Percentiles rank a stretch among this genome's conserved stretches.
phyloP scores from a whole-genome alignment of 345 rosid genomes.

The Boechera divaricarpa region DNA sequence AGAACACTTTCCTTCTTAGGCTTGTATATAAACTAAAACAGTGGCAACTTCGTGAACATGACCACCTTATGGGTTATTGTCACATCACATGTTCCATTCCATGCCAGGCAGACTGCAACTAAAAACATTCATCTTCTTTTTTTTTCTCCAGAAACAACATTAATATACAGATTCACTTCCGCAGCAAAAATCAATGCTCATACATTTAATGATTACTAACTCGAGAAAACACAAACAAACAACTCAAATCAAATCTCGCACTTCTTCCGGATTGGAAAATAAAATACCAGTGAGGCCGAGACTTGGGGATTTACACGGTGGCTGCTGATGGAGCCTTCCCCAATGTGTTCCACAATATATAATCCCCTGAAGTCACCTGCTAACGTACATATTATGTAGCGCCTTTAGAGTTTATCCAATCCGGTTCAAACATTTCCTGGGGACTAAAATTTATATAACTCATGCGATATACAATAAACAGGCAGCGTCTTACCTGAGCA shows the following conservation, averaged over 20 bases:
- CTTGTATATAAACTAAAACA: background rate
- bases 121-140: slow-evolving; percentile 19
- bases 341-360: slow-evolving; percentile 92
- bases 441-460: background rate
- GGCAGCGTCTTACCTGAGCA: slow-evolving; percentile 61
- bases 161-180: slow-evolving; percentile 29
- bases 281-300: background rate
- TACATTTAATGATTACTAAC: background rate
- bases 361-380: slow-evolving; percentile 86
- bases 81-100: background rate
- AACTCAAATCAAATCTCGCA: background rate
- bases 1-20: background rate
- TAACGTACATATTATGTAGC: slow-evolving; percentile 3
- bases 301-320: slow-evolving; percentile 22
- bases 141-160: slow-evolving; percentile 3
- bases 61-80: slow-evolving; percentile 4
- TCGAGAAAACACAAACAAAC: background rate
- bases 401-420: background rate
- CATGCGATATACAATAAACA: background rate
- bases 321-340: slow-evolving; percentile 85
- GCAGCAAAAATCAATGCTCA: background rate
- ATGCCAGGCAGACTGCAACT: background rate
- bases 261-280: background rate
- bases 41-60: background rate
- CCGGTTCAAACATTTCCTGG: slow-evolving; percentile 3